Evolutionary conservation across 75 land plant genomes (phyloP).

Genomic region (Cryptomeria japonica): DNA sequence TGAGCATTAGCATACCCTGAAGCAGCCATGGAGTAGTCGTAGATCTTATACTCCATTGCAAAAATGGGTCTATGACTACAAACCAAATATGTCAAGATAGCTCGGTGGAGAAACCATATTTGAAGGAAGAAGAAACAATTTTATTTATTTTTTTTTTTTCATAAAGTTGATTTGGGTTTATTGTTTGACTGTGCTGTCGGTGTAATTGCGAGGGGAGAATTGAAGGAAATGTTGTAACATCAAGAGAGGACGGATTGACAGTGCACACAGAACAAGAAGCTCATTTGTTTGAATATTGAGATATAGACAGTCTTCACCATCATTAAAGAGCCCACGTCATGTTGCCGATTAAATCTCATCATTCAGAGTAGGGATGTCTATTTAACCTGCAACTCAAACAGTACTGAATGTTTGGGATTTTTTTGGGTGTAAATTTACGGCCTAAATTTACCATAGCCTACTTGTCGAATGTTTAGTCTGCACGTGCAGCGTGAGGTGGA

Average conservation of each 20-base stretch:
- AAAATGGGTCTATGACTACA: not conserved
- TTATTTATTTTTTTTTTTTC: no score
- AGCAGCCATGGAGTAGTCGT: not conserved
- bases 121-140: not conserved
- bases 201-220: not conserved
- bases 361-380: not conserved
- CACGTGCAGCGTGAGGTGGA: not conserved
- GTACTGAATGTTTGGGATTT: not conserved
- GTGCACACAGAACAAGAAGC: not conserved
- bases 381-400: not conserved
- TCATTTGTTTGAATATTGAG: not conserved
- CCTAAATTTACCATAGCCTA: not conserved
- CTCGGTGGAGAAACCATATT: not conserved
- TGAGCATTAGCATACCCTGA: no score
- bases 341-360: not conserved
- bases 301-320: not conserved
- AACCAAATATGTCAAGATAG: no score
- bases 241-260: not conserved
- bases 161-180: not conserved
- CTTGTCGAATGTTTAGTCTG: not conserved
- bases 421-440: not conserved
- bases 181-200: not conserved
- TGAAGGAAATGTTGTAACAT: not conserved
- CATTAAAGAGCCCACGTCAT: slow-evolving; percentile 8
- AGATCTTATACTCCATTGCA: not conserved